A percentile compares a stretch with the other conserved stretches of the same genome.
Conservation (phyloP, 1,139 yeast genomes). For the Candida sp. region DNA sequence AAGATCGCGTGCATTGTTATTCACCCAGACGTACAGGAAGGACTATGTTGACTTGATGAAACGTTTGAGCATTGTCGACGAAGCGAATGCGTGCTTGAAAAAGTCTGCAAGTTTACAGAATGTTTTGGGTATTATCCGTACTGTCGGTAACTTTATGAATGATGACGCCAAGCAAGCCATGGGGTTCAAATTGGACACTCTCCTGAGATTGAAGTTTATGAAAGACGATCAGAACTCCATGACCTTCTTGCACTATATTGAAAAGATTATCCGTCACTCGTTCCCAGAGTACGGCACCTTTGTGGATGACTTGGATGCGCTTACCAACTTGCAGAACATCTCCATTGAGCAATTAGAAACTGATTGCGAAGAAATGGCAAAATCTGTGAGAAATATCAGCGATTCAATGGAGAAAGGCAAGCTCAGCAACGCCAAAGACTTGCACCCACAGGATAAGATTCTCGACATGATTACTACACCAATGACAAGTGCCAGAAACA, state of each 20-base stretch:
- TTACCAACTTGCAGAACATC: slow-evolving; percentile 66
- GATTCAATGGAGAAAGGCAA: slow-evolving; percentile 71
- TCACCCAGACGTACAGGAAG: slow-evolving; percentile 68
- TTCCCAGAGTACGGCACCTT: slow-evolving; percentile 82
- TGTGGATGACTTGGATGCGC: slow-evolving; percentile 73
- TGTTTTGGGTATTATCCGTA: slow-evolving; percentile 76
- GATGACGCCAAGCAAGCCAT: slow-evolving; percentile 77
- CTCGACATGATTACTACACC: slow-evolving; percentile 50
- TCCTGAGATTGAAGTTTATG: slow-evolving; percentile 83
- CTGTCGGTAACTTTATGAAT: slow-evolving; percentile 95
- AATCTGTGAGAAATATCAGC: slow-evolving; percentile 55
- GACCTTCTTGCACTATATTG: slow-evolving; percentile 88
- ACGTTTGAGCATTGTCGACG: slow-evolving; percentile 69
- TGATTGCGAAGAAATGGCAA: slow-evolving; percentile 70
- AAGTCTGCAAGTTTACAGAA: slow-evolving; percentile 68
- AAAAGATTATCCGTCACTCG: slow-evolving; percentile 72
- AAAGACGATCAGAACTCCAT: slow-evolving; percentile 81
- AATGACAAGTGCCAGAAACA: slow-evolving; percentile 65
- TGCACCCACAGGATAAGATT: slow-evolving; percentile 83
- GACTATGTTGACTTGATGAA: slow-evolving; percentile 73
- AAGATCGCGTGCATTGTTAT: slow-evolving; percentile 76
- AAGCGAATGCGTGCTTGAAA: slow-evolving; percentile 64
- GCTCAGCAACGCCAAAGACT: slow-evolving; percentile 63
- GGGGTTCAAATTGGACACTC: slow-evolving; percentile 84
- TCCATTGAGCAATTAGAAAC: slow-evolving; percentile 76